phyloP scores from a whole-genome alignment of 176 grass and related monocot species.

The Canna indica region DNA sequence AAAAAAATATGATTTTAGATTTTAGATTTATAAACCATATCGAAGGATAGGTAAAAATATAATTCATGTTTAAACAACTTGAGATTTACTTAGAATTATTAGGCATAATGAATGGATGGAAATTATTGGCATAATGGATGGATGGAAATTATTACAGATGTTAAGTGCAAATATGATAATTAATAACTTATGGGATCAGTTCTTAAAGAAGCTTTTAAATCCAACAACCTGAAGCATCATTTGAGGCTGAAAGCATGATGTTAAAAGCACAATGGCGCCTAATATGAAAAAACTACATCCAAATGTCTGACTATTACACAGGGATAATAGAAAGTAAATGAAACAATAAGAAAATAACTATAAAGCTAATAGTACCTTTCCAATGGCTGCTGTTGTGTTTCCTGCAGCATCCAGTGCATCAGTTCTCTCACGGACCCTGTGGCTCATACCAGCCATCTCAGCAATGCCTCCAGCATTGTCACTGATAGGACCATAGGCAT shows the following conservation, averaged over 20 bases:
- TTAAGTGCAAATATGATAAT: too few species aligned
- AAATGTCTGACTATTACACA: neutral
- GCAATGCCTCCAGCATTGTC: constrained; percentile 10
- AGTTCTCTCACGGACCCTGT: constrained; percentile 8
- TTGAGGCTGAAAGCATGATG: too few species aligned
- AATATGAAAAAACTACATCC: neutral
- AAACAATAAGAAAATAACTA: neutral
- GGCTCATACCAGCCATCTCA: constrained; percentile 13
- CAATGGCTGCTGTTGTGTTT: constrained; percentile 7
- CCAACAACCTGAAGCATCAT: too few species aligned
- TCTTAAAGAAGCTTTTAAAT: too few species aligned
- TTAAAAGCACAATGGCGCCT: neutral
- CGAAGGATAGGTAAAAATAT: too few species aligned
- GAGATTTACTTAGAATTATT: too few species aligned
- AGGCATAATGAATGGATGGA: too few species aligned
- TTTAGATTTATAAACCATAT: neutral
- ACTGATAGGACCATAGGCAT: constrained; percentile 8
- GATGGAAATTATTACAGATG: too few species aligned
- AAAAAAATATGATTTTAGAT: neutral
- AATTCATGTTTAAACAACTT: too few species aligned
- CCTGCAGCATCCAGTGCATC: constrained; percentile 4
- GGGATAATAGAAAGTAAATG: neutral
- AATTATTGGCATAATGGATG: too few species aligned
- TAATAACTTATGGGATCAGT: too few species aligned
- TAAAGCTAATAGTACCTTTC: neutral